Percentiles rank a stretch among this genome's conserved stretches.
Conservation (phyloP, 495 filamentous ascomycete genomes). For the Trypethelium eluteriae region DNA sequence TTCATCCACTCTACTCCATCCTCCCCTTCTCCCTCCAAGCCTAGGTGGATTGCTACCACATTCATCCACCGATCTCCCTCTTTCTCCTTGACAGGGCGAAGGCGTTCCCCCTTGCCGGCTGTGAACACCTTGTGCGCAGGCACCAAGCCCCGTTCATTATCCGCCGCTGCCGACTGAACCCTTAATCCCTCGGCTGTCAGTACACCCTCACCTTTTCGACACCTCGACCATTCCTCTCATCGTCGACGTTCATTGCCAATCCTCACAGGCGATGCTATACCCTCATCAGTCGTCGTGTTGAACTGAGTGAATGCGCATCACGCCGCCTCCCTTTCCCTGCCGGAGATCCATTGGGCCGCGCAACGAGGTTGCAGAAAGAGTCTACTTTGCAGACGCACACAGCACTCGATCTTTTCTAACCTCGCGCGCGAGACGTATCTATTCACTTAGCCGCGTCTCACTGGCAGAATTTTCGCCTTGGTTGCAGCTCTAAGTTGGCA, state of each 20-base stretch:
- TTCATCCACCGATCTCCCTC: background rate
- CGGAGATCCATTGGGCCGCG: background rate
- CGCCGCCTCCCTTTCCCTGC: background rate
- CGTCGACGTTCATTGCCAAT: background rate
- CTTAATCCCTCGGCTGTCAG: background rate
- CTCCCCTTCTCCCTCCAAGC: background rate
- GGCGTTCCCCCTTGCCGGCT: background rate
- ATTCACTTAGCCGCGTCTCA: conserved; percentile 11
- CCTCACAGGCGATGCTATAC: background rate
- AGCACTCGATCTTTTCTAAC: background rate
- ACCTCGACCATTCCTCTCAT: background rate
- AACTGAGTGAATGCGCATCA: background rate
- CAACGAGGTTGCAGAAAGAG: background rate
- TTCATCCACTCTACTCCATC: background rate
- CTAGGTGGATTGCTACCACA: background rate
- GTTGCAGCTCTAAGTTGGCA: background rate
- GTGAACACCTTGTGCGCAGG: background rate
- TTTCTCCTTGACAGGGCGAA: conserved; percentile 5
- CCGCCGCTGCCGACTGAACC: conserved; percentile 4
- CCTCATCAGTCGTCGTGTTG: background rate
- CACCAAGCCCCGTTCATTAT: background rate
- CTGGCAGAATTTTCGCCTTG: background rate
- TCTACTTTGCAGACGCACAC: too few species aligned
- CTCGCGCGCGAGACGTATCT: conserved; percentile 5
- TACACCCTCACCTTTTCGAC: conserved; percentile 3